A percentile compares a stretch with the other conserved stretches of the same genome.
Conservation (phyloP, 352 stramenopile genomes). For the Phytophthora nicotianae region DNA sequence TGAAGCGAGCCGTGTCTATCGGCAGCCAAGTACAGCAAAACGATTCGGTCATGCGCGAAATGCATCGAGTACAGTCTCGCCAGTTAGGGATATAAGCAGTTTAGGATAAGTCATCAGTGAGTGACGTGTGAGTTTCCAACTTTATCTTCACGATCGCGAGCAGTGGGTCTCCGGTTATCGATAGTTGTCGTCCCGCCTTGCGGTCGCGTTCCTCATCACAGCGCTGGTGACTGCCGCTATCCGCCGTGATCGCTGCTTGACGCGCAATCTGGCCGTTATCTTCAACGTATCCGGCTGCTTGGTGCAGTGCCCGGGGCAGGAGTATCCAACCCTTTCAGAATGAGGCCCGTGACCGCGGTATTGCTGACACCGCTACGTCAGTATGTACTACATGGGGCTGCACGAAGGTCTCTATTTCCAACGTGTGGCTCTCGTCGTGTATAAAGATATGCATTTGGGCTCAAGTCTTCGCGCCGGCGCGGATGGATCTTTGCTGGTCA, state of each 20-base stretch:
- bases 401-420: not conserved
- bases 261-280: conserved; percentile 6
- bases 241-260: conserved; percentile 1
- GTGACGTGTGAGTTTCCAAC: conserved; percentile 7
- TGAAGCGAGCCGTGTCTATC: conserved; percentile 22
- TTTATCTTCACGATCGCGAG: not conserved
- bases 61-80: conserved; percentile 23
- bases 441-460: conserved; percentile 7
- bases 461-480: conserved; percentile 1
- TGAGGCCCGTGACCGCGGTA: not conserved
- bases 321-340: no score
- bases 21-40: conserved; percentile 33
- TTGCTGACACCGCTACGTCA: conserved; percentile 24
- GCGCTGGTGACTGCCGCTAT: conserved; percentile 7
- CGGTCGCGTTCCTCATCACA: conserved; percentile 3
- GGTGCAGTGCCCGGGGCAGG: no score
- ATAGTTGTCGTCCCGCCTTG: not conserved
- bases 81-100: conserved; percentile 7
- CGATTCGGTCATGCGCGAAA: conserved; percentile 28
- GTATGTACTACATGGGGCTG: not conserved
- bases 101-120: not conserved
- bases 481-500: conserved; percentile 7
- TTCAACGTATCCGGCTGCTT: conserved; percentile 14
- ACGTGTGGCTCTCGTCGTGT: conserved; percentile 18
- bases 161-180: not conserved